These are phyloP conservation scores for Rhizopus microsporus DNA, from an alignment of 371 early-diverging fungal species.

Conservation along the genomic window DNA sequence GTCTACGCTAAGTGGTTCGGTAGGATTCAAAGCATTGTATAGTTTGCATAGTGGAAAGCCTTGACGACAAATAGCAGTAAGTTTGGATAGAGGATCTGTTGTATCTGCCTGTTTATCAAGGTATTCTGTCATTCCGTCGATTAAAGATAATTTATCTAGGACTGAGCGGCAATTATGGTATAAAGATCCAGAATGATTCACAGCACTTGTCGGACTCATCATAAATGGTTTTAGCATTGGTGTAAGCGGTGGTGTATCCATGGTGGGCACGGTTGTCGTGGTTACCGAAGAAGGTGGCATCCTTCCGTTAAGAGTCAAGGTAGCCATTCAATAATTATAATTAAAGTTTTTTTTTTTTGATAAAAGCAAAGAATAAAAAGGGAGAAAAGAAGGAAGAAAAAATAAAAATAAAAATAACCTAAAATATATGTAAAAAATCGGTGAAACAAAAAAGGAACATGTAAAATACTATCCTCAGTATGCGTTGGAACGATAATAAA, in stretches of 20 bases:
- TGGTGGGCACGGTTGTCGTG: not conserved
- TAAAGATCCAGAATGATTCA: conserved; percentile 43
- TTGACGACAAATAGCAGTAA: conserved; percentile 89
- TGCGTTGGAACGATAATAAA: not conserved
- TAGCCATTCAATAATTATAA: not conserved
- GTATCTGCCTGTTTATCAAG: conserved; percentile 41
- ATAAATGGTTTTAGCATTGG: conserved; percentile 15
- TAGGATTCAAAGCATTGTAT: conserved; percentile 75
- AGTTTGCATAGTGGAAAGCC: conserved; percentile 86
- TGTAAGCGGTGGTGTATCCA: conserved; percentile 12
- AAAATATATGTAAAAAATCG: not conserved
- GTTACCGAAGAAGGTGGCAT: conserved; percentile 1
- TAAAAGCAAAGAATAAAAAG: conserved; percentile 3
- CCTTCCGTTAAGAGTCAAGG: conserved; percentile 2
- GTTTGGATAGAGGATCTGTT: conserved; percentile 80
- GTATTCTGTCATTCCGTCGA: conserved; percentile 63
- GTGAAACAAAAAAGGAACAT: conserved; percentile 7
- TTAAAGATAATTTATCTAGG: conserved; percentile 56
- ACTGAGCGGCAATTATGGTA: conserved; percentile 68
- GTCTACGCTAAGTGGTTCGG: conserved; percentile 56
- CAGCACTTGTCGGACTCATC: not conserved
- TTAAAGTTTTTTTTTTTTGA: not conserved
- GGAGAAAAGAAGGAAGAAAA: conserved; percentile 1
- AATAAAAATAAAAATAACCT: not conserved
- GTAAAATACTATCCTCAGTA: conserved; percentile 7